Conservation (phyloP, 331 rosid species). For the Saraca asoca region DNA sequence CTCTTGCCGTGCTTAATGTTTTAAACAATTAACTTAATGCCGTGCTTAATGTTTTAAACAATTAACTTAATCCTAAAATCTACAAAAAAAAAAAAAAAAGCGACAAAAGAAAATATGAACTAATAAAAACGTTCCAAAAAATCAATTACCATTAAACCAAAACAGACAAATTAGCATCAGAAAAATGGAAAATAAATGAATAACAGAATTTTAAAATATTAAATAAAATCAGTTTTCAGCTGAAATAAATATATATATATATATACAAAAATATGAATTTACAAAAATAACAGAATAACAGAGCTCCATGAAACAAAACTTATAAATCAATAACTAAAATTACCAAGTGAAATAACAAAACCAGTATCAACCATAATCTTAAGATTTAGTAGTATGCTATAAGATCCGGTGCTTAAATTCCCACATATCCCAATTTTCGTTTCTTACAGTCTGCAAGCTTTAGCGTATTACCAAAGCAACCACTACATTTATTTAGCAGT, state of each 20-base stretch:
- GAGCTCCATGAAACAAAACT: too few relatives aligned
- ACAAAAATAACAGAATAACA: too few relatives aligned
- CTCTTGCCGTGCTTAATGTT: neutral
- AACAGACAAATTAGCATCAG: slow-evolving; percentile 15
- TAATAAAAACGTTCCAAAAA: neutral
- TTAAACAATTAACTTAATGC: neutral
- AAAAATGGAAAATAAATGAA: neutral
- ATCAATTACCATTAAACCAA: neutral
- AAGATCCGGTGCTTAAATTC: too few relatives aligned
- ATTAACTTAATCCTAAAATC: too few relatives aligned
- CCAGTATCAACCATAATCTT: too few relatives aligned
- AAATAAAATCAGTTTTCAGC: neutral
- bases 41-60: neutral
- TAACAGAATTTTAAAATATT: neutral
- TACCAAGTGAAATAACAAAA: too few relatives aligned
- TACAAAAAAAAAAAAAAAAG: neutral
- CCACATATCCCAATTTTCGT: too few relatives aligned
- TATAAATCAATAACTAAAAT: too few relatives aligned
- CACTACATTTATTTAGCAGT: neutral
- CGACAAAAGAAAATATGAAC: neutral
- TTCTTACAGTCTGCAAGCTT: too few relatives aligned
- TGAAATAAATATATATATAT: neutral
- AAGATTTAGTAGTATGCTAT: too few relatives aligned
- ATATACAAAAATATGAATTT: neutral
- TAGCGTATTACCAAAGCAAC: neutral